Evolutionary conservation across 2,329 filamentous ascomycete species (phyloP).

Genomic region (Claviceps quebecensis): DNA sequence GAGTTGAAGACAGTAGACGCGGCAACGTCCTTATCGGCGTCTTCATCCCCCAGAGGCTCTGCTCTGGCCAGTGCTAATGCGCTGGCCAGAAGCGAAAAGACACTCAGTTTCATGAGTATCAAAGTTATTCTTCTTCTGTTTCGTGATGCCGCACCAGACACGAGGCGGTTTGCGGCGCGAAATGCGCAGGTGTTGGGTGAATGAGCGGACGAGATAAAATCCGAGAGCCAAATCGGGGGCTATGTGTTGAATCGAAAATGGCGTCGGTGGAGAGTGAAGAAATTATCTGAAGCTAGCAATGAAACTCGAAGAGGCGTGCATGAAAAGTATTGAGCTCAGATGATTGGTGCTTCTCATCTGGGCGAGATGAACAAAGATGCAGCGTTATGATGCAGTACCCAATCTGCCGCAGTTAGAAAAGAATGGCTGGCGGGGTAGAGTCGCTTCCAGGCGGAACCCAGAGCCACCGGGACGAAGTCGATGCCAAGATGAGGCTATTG

Average conservation of each 20-base stretch:
- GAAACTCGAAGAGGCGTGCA: neutral
- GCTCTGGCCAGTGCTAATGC: slow-evolving; percentile 19
- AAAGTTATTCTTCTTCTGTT: slow-evolving; percentile 2
- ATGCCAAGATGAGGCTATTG: too few species aligned
- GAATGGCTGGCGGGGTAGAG: neutral
- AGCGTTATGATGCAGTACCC: neutral
- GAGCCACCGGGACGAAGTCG: neutral
- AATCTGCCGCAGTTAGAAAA: slow-evolving; percentile 1
- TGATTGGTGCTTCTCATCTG: too few species aligned
- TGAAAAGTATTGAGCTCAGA: neutral
- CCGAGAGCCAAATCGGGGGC: neutral
- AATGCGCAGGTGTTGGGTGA: neutral
- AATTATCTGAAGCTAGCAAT: neutral
- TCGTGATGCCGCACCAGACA: neutral
- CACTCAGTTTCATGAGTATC: slow-evolving; percentile 19
- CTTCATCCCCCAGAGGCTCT: slow-evolving; percentile 21
- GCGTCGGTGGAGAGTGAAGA: neutral
- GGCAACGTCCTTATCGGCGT: slow-evolving; percentile 15
- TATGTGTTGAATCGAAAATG: neutral
- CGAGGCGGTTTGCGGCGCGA: neutral
- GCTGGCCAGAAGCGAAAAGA: slow-evolving; percentile 32
- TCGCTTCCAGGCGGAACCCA: slow-evolving; percentile 4
- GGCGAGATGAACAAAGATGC: neutral
- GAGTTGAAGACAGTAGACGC: slow-evolving; percentile 49
- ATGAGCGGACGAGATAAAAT: neutral